Evolutionary conservation across 371 early-diverging fungal species (phyloP), one percentile per base, ranked within the genome.

Genomic region (Zychaea mexicana): DNA sequence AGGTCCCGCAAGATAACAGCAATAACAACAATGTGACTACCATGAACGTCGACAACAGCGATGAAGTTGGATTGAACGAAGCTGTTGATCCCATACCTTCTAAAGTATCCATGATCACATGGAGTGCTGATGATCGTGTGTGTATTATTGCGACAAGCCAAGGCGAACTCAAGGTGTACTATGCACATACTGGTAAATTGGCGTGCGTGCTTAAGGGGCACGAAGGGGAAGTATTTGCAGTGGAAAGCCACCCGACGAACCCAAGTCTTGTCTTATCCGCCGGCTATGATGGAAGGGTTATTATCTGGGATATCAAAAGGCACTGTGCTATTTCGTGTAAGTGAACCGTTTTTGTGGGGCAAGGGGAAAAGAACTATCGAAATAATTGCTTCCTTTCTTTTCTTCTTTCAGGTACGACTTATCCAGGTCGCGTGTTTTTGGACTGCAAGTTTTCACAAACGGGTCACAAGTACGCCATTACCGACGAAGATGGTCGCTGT

Each of bases 261-360:
- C 74, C 84, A 2, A 74, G 81, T 17, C 78, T 94, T 1, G 66
- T 95, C 2, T 69, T 96, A 32, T 91, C 92, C 9, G 95, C 92
- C 2, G 91, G 92, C 0, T 91, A 94, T 69, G 95, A 95, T 61
- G 96, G 96, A n/a, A 79, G 83, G 6, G 83, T 92, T 3, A 86
- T 93, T 33, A 61, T 95, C 2, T 96, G 96, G 96, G 89, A 96
- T 61, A 30, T 79, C 7, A 46, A 60, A 12, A 60, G 67, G 15
- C 64, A 60, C 24, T 61, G 63, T 28, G 69, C 70, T 1, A 77
- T 72, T 28, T 60, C 57, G n/a, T 74, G 74, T 28, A 65, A 66
- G 6, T 42, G n/a, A n/a, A n/a, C n/a, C n/a, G n/a, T 42, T 15
- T 42, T 42, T 15, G 5, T 17, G 42, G 42, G 15, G 0, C 4